Evolutionary conservation across 1,139 yeast genomes (phyloP).

Genomic region (Saccharomyces uvarum): DNA sequence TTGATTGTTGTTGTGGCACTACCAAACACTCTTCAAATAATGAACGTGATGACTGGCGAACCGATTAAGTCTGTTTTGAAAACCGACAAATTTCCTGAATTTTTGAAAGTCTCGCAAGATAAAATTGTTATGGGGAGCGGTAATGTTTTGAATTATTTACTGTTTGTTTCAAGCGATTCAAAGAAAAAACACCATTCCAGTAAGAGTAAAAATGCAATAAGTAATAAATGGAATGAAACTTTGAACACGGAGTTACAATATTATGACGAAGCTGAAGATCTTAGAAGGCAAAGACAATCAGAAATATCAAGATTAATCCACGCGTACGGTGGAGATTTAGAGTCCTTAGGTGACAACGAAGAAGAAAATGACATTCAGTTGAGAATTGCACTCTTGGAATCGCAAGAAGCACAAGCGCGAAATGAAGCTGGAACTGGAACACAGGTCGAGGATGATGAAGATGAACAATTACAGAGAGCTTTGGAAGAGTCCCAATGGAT

Average conservation of each 20-base stretch:
- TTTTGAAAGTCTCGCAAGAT: constrained; percentile 28
- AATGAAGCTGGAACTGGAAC: constrained; percentile 3
- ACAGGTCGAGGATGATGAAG: constrained; percentile 10
- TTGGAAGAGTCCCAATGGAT: constrained; percentile 37
- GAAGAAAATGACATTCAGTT: constrained; percentile 39
- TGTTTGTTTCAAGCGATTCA: constrained; percentile 14
- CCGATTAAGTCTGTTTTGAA: constrained; percentile 29
- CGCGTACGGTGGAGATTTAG: constrained; percentile 31
- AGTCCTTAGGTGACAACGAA: not conserved
- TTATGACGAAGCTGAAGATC: constrained; percentile 29
- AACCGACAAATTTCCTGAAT: constrained; percentile 28
- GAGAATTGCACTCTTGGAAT: constrained; percentile 37
- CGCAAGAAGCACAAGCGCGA: constrained; percentile 19
- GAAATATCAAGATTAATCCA: constrained; percentile 19
- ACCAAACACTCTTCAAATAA: constrained; percentile 54
- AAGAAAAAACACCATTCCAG: not conserved
- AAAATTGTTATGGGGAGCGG: constrained; percentile 27
- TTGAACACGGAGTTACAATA: constrained; percentile 25
- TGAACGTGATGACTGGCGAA: constrained; percentile 45
- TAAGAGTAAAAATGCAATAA: constrained; percentile 12
- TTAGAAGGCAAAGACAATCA: constrained; percentile 17
- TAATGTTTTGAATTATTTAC: constrained; percentile 26
- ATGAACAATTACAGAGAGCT: constrained; percentile 20
- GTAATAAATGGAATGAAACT: constrained; percentile 28
- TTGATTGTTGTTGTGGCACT: constrained; percentile 55